Percentiles rank a stretch among this genome's conserved stretches.
Conservation (phyloP, 1,284 basidiomycete genomes). For the Inonotus hispidus region DNA sequence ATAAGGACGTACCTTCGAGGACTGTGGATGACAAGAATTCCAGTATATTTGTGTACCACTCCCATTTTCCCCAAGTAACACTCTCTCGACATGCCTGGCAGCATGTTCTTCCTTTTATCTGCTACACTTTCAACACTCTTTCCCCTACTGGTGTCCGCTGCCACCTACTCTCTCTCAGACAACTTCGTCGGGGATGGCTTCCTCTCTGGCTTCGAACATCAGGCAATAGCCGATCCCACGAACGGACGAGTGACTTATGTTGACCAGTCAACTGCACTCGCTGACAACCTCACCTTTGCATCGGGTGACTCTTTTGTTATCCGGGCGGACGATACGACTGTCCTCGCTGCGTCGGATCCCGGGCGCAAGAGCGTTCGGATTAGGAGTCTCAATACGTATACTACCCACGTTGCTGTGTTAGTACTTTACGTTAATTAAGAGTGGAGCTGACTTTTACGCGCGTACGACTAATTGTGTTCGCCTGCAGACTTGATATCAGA, state of each 20-base stretch:
- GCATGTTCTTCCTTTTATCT: background rate
- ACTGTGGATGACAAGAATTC: background rate
- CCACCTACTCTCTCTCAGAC: constrained; percentile 12
- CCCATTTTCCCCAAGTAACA: background rate
- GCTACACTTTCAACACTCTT: background rate
- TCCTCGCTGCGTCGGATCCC: constrained; percentile 27
- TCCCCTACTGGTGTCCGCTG: background rate
- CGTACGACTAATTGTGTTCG: background rate
- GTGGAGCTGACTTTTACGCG: too few relatives aligned
- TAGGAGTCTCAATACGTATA: constrained; percentile 27
- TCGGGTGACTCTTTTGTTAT: constrained; percentile 41
- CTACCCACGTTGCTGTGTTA: constrained; percentile 30
- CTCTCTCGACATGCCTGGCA: background rate
- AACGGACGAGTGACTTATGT: constrained; percentile 52
- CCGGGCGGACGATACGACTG: constrained; percentile 30
- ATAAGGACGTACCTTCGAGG: background rate
- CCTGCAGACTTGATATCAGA: constrained; percentile 28
- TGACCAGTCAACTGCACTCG: constrained; percentile 38
- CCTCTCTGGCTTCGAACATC: constrained; percentile 36
- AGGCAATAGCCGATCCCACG: constrained; percentile 43
- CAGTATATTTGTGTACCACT: background rate
- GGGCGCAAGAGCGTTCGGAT: constrained; percentile 34
- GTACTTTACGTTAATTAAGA: too few relatives aligned
- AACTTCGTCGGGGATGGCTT: constrained; percentile 35
- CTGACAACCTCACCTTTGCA: constrained; percentile 43